These are phyloP conservation scores for Entomortierella beljakovae DNA, from an alignment of 192 early-diverging fungal genomes.

Conservation along the genomic window DNA sequence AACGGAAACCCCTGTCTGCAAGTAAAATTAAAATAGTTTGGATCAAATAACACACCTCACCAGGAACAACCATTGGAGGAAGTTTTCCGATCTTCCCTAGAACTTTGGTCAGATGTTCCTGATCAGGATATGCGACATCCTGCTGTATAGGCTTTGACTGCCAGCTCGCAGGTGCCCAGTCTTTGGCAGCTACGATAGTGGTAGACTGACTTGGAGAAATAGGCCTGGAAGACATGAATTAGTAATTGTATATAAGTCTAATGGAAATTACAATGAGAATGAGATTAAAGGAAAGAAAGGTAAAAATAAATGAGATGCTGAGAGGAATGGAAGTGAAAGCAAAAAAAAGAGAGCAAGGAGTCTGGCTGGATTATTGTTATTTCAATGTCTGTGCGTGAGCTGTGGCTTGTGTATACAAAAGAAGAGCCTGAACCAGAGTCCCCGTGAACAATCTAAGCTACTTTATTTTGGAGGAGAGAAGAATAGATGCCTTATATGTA, in stretches of 20 bases:
- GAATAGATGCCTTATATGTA: no score
- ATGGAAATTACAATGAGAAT: no score
- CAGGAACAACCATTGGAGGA: conserved; percentile 90
- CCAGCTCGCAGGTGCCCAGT: conserved; percentile 81
- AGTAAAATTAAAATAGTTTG: no score
- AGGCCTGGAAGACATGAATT: conserved; percentile 6
- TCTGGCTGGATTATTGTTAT: no score
- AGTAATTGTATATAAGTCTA: no score
- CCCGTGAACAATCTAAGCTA: no score
- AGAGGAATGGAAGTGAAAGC: background rate
- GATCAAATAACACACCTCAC: conserved; percentile 85
- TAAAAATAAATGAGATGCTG: background rate
- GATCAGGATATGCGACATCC: conserved; percentile 90
- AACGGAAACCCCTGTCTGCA: no score
- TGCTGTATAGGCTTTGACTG: conserved; percentile 83
- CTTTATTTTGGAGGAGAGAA: no score
- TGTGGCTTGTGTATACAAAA: no score
- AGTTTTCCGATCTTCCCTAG: conserved; percentile 80
- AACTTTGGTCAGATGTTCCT: conserved; percentile 73
- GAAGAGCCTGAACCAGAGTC: no score
- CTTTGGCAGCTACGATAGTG: conserved; percentile 37
- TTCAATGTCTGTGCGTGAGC: no score
- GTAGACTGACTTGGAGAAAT: conserved; percentile 7
- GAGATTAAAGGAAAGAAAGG: background rate
- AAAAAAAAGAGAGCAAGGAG: background rate